Percentiles rank a stretch among this genome's conserved stretches.
phyloP scores from a whole-genome alignment of 164 flowering plant genomes.

The Macadamia tetraphylla region DNA sequence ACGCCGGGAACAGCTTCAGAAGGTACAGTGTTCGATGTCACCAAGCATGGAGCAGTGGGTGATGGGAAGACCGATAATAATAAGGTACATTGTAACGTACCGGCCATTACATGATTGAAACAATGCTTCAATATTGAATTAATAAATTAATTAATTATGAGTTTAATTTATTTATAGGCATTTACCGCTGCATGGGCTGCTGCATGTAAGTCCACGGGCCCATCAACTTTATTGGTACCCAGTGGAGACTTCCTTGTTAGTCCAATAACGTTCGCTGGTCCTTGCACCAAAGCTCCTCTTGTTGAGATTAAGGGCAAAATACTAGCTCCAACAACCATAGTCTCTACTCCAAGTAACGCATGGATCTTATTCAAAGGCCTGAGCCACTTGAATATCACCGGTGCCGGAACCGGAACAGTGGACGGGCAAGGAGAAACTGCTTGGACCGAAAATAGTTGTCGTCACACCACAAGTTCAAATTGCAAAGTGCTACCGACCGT shows the following conservation, averaged over 20 bases:
- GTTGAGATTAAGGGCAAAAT: constrained; percentile 21
- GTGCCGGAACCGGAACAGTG: constrained; percentile 16
- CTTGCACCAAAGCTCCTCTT: constrained; percentile 36
- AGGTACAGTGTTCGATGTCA: constrained; percentile 25
- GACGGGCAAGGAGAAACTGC: constrained; percentile 40
- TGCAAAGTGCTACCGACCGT: constrained; percentile 31
- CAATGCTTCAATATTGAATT: no score
- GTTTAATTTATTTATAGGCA: constrained; percentile 21
- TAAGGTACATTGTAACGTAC: background rate
- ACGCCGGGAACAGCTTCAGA: no score
- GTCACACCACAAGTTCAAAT: background rate
- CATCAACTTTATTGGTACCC: constrained; percentile 37
- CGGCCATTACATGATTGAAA: no score
- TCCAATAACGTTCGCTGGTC: constrained; percentile 33
- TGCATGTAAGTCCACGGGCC: constrained; percentile 33
- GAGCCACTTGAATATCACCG: constrained; percentile 5
- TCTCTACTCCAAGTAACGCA: background rate
- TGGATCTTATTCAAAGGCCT: constrained; percentile 22
- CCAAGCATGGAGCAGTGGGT: constrained; percentile 25
- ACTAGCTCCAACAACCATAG: constrained; percentile 13
- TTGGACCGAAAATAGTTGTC: constrained; percentile 30
- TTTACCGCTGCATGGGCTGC: constrained; percentile 38
- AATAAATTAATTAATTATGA: no score
- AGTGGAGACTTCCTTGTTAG: constrained; percentile 29
- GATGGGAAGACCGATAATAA: constrained; percentile 22